Base-by-base conservation (phyloP, 192 early-diverging fungal species). In the Lobosporangium transversale region DNA sequence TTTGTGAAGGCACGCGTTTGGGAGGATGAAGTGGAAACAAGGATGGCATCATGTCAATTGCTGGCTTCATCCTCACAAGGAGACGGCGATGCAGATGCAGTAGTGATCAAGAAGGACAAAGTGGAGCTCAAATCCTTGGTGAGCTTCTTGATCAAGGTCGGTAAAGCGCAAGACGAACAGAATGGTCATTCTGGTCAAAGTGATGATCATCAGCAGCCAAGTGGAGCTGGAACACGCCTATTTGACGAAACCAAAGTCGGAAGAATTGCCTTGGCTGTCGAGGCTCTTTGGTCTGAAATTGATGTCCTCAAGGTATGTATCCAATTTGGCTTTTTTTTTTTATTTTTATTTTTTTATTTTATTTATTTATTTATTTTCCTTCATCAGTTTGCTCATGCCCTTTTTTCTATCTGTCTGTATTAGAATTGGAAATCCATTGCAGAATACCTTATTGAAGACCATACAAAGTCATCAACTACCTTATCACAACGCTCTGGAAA, bases 371-470 rank as follows among this genome's bases (percentile, higher is more conserved):
- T 40, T 40, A 40, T 14, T 40, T 40, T 40, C 37, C 37, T 40
- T 40, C n/a, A n/a, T n/a, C n/a, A n/a, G 3, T 26, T 50, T 15
- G 29, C 48, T 27, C 6, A 50, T 8, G 9, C 9, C 3, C 8
- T 50, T 14, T 5, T 59, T 3, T 27, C 35, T 47, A 12, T 29
- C 31, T n/a, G 44, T 2, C 15, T 20, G 14, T 33, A 24, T 24
- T 52, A 85, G 58, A 79, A 86, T n/a, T 86, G 82, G 79, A 70
- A 86, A 66, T 65, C 70, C 1, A 69, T 88, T 30, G 78, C 81
- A 0, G 81, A 85, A n/a, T 86, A 83, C n/a, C 78, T 88, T 12
- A 51, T 71, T 3, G 61, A 75, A 33, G 83, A 79, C 32, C 78
- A 80, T 47, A 68, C 75, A 18, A 32, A 40, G 9, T 47, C 56